Evolutionary conservation across 1,284 basidiomycete genomes (phyloP).

Genomic region (Tilletia walkeri): DNA sequence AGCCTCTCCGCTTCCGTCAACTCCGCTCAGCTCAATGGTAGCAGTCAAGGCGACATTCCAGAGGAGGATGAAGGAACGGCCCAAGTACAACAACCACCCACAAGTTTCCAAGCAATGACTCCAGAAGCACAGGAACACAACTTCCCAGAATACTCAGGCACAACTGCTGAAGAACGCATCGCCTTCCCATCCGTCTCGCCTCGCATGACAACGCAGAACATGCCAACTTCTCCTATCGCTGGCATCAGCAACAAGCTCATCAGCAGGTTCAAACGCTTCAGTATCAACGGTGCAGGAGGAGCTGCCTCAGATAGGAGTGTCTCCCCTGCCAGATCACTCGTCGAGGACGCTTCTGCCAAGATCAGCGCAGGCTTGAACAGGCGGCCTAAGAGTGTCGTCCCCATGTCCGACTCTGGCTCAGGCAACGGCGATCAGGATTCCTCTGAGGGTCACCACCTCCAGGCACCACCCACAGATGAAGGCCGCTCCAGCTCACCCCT

Average conservation of each 20-base stretch:
- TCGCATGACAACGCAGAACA: too few relatives aligned
- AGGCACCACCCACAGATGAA: too few relatives aligned
- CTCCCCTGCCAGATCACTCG: too few relatives aligned
- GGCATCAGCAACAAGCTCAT: slow-evolving; percentile 38
- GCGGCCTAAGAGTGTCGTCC: too few relatives aligned
- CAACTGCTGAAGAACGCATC: slow-evolving; percentile 13
- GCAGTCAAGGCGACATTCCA: neutral
- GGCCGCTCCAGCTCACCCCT: too few relatives aligned
- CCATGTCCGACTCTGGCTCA: too few relatives aligned
- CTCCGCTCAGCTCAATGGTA: neutral
- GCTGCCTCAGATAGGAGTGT: neutral
- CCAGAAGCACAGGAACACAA: slow-evolving; percentile 31
- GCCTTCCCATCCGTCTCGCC: too few relatives aligned
- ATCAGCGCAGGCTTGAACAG: too few relatives aligned
- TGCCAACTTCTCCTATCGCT: too few relatives aligned
- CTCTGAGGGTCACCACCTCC: too few relatives aligned
- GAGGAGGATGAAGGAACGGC: neutral
- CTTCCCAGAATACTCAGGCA: slow-evolving; percentile 12
- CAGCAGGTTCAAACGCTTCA: slow-evolving; percentile 40
- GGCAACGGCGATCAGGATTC: too few relatives aligned
- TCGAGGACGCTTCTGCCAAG: too few relatives aligned
- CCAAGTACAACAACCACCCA: slow-evolving; percentile 30
- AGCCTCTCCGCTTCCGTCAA: neutral
- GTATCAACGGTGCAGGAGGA: neutral
- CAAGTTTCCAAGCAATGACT: slow-evolving; percentile 46